phyloP scores from a whole-genome alignment of 768 basidiomycete genomes.

The Boletus rubropictus region DNA sequence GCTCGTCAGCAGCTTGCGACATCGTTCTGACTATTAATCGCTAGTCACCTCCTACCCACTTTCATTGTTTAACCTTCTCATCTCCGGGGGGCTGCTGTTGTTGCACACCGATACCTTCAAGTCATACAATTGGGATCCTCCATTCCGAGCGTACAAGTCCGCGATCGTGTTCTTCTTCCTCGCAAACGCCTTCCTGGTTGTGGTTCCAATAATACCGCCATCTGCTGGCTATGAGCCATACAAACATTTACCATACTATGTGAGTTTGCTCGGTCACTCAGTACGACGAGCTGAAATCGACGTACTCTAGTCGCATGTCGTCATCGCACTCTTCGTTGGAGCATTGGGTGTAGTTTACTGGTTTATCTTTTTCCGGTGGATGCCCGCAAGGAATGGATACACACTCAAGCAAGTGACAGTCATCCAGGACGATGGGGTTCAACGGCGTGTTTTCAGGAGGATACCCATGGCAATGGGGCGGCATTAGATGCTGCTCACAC shows the following conservation, averaged over 20 bases:
- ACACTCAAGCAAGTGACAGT: slow-evolving; percentile 42
- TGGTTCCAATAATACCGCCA: slow-evolving; percentile 62
- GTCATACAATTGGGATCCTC: slow-evolving; percentile 55
- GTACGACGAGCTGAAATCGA: not conserved
- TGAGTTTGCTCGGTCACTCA: slow-evolving; percentile 28
- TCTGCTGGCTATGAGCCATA: slow-evolving; percentile 46
- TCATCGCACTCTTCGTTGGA: slow-evolving; percentile 43
- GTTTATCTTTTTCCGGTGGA: slow-evolving; percentile 47
- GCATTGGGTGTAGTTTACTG: slow-evolving; percentile 51
- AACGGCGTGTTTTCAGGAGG: slow-evolving; percentile 47
- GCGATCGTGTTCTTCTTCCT: slow-evolving; percentile 52
- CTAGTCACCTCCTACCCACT: slow-evolving; percentile 55
- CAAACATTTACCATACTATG: slow-evolving; percentile 62
- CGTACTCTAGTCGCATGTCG: slow-evolving; percentile 42
- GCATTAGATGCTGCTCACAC: not conserved
- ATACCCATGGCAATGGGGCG: slow-evolving; percentile 19
- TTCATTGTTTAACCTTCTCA: slow-evolving; percentile 51
- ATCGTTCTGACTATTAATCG: not conserved
- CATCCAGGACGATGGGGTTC: slow-evolving; percentile 51
- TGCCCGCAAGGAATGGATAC: slow-evolving; percentile 46
- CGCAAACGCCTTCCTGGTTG: slow-evolving; percentile 60
- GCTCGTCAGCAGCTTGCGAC: not conserved
- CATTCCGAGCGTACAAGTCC: slow-evolving; percentile 50
- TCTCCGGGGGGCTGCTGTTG: slow-evolving; percentile 59
- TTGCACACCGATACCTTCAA: slow-evolving; percentile 44